phyloP scores from a whole-genome alignment of 1,284 basidiomycete species.

The Vanrija sp. region DNA sequence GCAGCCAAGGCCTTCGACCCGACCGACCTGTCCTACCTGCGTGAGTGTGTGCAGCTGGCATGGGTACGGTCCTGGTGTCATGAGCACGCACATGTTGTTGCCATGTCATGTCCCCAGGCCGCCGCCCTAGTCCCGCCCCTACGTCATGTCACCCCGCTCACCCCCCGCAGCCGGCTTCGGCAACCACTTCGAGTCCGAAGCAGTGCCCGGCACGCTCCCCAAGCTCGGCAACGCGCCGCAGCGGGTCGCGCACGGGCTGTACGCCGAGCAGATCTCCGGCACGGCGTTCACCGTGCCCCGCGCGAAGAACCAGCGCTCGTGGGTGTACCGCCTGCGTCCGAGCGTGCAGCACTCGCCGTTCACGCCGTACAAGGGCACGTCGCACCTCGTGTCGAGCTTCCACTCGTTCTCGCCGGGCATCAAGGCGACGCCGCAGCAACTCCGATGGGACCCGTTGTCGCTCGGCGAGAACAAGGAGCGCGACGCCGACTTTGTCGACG shows the following conservation, averaged over 20 bases:
- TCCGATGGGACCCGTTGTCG: conserved; percentile 60
- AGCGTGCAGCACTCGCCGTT: conserved; percentile 55
- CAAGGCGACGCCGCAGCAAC: conserved; percentile 55
- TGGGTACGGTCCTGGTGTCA: too few relatives aligned
- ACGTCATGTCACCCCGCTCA: background rate
- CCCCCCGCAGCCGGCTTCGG: conserved; percentile 10
- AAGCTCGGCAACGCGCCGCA: conserved; percentile 61
- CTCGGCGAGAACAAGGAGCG: conserved; percentile 43
- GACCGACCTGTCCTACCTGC: too few relatives aligned
- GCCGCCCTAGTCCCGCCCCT: too few relatives aligned
- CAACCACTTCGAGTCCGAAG: conserved; percentile 12
- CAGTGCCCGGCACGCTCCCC: conserved; percentile 47
- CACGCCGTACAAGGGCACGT: conserved; percentile 9
- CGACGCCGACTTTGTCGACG: conserved; percentile 59
- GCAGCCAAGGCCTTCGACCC: too few relatives aligned
- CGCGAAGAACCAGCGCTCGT: conserved; percentile 53
- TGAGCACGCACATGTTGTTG: too few relatives aligned
- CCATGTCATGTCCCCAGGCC: too few relatives aligned
- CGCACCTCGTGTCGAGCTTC: conserved; percentile 6
- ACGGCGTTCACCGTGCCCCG: conserved; percentile 60
- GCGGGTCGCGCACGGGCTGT: conserved; percentile 60
- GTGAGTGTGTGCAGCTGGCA: too few relatives aligned
- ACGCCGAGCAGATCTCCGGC: conserved; percentile 59
- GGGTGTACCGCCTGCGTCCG: conserved; percentile 26
- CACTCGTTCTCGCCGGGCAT: conserved; percentile 4